Evolutionary conservation across 1,284 basidiomycete species (phyloP), one percentile per base, ranked within the genome.

Genomic region (Pseudozyma flocculosa): DNA sequence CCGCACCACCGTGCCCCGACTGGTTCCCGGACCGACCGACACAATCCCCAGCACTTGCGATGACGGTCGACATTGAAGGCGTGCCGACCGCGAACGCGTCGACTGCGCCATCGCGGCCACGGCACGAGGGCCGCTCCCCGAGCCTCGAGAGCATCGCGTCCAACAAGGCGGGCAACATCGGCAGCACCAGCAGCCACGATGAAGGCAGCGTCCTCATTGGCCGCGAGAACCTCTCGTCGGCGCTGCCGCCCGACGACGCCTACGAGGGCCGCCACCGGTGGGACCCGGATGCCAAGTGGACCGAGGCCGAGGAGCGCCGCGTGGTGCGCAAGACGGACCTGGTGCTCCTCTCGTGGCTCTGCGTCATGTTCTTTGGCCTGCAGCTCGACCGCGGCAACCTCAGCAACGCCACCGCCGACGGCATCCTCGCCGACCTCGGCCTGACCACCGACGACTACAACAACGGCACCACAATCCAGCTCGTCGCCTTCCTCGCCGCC

Each of bases 371-470:
- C 29, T 47, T 50, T 47, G 43, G 55, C 26, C 64, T 70, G 29
- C 54, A 70, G 21, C 52, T 70, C 32, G 58, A 63, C 23, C 55
- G 67, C 1, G 57, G 44, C 9, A 70, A 70, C 50, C 68, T 70
- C 46, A 53, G 45, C 19, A 48, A 61, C 21, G 67, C 55, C n/a
- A n/a, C 61, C 18, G 32, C 60, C 10, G 67, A 70, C 46, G 53
- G 60, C 30, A 53, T 75, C 22, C 52, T 75, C 14, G 15, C 37
- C 7, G 72, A 75, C 39, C 40, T 75, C 21, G 40, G 48, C 15
- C 48, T 75, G 45, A 68, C 47, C 10, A 55, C 57, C 21, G 63
- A 75, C 50, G 60, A 72, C 41, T 63, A 61, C 47, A 75, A 75
- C 61, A 72, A 54, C 14, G 71, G 71, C 2, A 52, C 61, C 21